These are phyloP conservation scores for Pythium biforme DNA, from an alignment of 352 stramenopile species.

Conservation along the genomic window DNA sequence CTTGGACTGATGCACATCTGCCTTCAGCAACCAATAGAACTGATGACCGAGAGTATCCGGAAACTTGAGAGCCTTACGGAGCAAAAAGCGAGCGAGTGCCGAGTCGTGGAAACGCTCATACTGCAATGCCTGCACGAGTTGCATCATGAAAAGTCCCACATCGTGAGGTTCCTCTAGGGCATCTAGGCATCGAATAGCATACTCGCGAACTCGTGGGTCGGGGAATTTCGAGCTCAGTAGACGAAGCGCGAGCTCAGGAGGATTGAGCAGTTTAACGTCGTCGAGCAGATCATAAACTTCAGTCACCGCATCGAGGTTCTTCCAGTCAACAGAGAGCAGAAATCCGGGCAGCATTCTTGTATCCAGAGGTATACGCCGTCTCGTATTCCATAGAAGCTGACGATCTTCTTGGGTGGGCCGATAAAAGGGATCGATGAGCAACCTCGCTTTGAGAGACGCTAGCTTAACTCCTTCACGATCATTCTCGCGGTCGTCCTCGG, in stretches of 20 bases:
- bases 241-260: slow-evolving; percentile 20
- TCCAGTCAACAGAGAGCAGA: slow-evolving; percentile 48
- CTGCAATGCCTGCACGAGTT: slow-evolving; percentile 34
- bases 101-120: slow-evolving; percentile 26
- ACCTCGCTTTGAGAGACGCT: background rate
- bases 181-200: slow-evolving; percentile 21
- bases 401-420: slow-evolving; percentile 21
- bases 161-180: slow-evolving; percentile 2
- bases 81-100: slow-evolving; percentile 20
- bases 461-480: background rate
- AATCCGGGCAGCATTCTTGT: slow-evolving; percentile 40
- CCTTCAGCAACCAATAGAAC: slow-evolving; percentile 27
- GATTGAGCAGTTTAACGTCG: slow-evolving; percentile 25
- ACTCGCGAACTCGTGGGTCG: slow-evolving; percentile 23
- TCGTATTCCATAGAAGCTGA: slow-evolving; percentile 19
- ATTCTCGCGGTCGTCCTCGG: background rate
- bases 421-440: slow-evolving; percentile 30
- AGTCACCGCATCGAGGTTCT: slow-evolving; percentile 24
- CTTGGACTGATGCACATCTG: slow-evolving; percentile 18
- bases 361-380: slow-evolving; percentile 22
- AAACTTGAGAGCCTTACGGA: slow-evolving; percentile 14
- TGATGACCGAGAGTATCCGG: slow-evolving; percentile 19
- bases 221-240: slow-evolving; percentile 12
- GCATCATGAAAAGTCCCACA: slow-evolving; percentile 26
- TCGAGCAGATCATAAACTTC: slow-evolving; percentile 44